These are phyloP conservation scores for Viola odorata DNA, from an alignment of 345 rosid genomes.

Conservation along the genomic window DNA sequence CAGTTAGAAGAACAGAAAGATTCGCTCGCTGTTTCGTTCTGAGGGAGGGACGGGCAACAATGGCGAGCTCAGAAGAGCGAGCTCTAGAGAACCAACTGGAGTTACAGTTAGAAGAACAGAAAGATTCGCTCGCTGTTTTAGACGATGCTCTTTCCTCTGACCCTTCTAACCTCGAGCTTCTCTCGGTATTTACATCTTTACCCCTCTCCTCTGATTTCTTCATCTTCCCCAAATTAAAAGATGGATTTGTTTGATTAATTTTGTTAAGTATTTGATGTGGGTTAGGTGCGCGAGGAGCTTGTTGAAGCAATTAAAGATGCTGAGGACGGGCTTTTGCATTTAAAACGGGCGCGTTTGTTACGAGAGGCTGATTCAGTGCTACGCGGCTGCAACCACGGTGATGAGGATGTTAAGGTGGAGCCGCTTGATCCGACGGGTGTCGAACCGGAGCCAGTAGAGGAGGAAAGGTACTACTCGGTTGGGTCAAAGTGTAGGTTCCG, in stretches of 20 bases:
- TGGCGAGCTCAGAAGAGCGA: conserved; percentile 62
- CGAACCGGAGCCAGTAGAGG: conserved; percentile 49
- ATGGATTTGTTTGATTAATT: neutral
- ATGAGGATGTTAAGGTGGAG: conserved; percentile 45
- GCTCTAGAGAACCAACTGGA: conserved; percentile 73
- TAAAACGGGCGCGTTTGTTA: conserved; percentile 67
- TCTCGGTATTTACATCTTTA: conserved; percentile 36
- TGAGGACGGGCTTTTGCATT: conserved; percentile 72
- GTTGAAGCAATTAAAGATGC: conserved; percentile 56
- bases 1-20: too few relatives aligned
- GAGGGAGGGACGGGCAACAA: conserved; percentile 14
- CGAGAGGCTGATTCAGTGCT: conserved; percentile 56
- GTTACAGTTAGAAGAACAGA: conserved; percentile 61
- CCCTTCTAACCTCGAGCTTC: conserved; percentile 58
- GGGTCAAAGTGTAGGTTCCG: conserved; percentile 82
- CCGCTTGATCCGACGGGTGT: conserved; percentile 35
- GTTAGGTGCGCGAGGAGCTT: conserved; percentile 75
- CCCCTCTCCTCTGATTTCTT: neutral
- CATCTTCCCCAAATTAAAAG: neutral
- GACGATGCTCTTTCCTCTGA: conserved; percentile 66
- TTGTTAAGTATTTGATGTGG: neutral
- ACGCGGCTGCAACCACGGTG: conserved; percentile 19
- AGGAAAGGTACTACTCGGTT: conserved; percentile 30
- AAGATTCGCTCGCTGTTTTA: conserved; percentile 61
- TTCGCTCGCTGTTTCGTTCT: neutral